These are phyloP conservation scores for Hypericum perforatum DNA, from an alignment of 345 rosid genomes.

Conservation along the genomic window DNA sequence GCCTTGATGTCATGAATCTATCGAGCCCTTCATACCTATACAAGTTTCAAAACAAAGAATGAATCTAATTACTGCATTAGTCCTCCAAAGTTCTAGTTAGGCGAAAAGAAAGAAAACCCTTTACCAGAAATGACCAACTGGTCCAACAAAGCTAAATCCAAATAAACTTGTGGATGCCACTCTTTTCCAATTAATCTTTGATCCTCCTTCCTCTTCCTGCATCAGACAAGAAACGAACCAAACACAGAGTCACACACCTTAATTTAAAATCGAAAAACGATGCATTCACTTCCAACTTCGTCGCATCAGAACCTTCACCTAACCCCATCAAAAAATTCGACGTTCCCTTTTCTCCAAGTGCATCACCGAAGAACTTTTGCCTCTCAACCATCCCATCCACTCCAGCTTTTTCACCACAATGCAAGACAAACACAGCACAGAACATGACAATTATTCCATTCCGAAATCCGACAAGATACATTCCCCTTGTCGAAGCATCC, in stretches of 20 bases:
- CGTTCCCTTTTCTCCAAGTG: no score
- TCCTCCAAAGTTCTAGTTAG: not conserved
- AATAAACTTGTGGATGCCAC: conserved; percentile 32
- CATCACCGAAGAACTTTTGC: no score
- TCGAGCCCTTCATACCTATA: conserved; percentile 33
- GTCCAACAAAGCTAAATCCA: conserved; percentile 37
- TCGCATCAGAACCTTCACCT: no score
- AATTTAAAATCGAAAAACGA: not conserved
- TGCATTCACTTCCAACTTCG: no score
- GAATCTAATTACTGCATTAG: not conserved
- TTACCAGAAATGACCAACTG: conserved; percentile 33
- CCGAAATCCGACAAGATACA: no score
- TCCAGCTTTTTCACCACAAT: no score
- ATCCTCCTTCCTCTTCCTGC: conserved; percentile 18
- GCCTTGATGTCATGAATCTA: conserved; percentile 17
- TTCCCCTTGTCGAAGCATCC: no score
- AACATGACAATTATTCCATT: no score
- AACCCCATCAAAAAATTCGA: no score
- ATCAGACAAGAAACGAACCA: not conserved
- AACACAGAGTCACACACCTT: not conserved
- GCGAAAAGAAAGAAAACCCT: not conserved
- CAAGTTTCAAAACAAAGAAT: not conserved
- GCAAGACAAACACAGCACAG: no score
- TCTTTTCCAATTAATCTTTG: conserved; percentile 27
- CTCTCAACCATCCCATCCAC: no score